Evolutionary conservation across 352 stramenopile genomes (phyloP).

Genomic region (Globisporangium irregulare): DNA sequence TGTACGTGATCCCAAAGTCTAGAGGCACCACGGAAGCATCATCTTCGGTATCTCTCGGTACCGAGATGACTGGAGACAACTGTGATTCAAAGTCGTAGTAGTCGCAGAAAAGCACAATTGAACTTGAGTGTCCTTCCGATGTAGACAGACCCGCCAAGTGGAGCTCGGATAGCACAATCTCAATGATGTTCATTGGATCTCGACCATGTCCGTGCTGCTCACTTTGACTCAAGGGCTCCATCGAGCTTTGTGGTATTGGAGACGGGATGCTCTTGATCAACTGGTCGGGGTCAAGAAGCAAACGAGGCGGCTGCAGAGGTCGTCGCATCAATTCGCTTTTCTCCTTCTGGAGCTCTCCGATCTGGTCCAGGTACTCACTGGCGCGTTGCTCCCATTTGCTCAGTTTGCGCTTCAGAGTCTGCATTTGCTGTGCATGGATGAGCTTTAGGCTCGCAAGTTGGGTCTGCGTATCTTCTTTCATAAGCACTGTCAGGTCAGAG

Average conservation of each 20-base stretch:
- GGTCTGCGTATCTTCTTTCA: slow-evolving; percentile 26
- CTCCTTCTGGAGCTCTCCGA: slow-evolving; percentile 18
- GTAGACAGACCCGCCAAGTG: not conserved
- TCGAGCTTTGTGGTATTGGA: not conserved
- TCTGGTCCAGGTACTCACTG: slow-evolving; percentile 24
- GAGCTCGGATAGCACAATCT: slow-evolving; percentile 18
- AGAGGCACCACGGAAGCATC: slow-evolving; percentile 1
- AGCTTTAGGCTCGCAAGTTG: slow-evolving; percentile 26
- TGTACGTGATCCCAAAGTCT: slow-evolving; percentile 36
- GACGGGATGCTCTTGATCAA: not conserved
- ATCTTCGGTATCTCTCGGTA: not conserved
- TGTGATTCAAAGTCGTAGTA: slow-evolving; percentile 47
- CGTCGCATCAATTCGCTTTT: slow-evolving; percentile 17
- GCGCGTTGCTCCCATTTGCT: slow-evolving; percentile 23
- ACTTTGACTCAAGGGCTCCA: not conserved
- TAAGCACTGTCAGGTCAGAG: slow-evolving; percentile 20
- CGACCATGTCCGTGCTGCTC: not conserved
- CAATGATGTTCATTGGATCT: slow-evolving; percentile 18
- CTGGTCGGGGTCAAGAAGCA: not conserved
- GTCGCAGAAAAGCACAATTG: slow-evolving; percentile 31
- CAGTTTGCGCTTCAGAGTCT: slow-evolving; percentile 18
- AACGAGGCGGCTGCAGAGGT: slow-evolving; percentile 3
- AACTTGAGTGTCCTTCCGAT: not conserved
- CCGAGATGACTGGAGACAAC: slow-evolving; percentile 25
- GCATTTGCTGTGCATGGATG: slow-evolving; percentile 18